A percentile compares a stretch with the other conserved stretches of the same genome.
Evolutionary conservation across 257 asterid genomes (phyloP).

Genomic region (Lycium ferocissimum): DNA sequence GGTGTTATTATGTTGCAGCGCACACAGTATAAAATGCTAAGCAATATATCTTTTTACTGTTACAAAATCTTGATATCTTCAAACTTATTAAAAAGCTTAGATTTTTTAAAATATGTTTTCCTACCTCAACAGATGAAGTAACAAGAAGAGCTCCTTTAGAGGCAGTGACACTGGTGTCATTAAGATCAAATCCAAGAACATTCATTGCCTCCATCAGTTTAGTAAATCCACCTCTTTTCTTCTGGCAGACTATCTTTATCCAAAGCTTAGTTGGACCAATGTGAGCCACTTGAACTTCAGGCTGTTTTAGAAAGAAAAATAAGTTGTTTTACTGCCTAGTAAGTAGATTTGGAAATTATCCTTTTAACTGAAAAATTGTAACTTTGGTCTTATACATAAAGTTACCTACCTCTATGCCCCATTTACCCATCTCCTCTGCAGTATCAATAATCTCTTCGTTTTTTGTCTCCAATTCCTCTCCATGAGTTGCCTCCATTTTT

Average conservation of each 20-base stretch:
- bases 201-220: conserved; percentile 72
- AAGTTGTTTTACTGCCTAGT: neutral
- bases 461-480: conserved; percentile 34
- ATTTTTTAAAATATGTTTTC: neutral
- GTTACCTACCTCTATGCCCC: conserved; percentile 53
- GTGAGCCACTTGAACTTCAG: conserved; percentile 60
- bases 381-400: neutral
- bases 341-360: neutral
- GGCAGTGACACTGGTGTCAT: conserved; percentile 65
- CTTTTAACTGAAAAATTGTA: neutral
- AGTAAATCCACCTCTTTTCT: conserved; percentile 60
- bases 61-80: no score
- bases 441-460: conserved; percentile 16
- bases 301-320: conserved; percentile 35
- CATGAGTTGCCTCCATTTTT: conserved; percentile 52
- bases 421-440: conserved; percentile 52
- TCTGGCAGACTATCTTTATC: conserved; percentile 65
- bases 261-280: conserved; percentile 66
- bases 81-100: no score
- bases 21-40: neutral
- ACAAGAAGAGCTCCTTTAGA: conserved; percentile 67
- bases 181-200: conserved; percentile 61
- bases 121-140: conserved; percentile 67
- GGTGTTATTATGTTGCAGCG: neutral
- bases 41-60: neutral